A percentile compares a stretch with the other conserved stretches of the same genome.
phyloP scores from a whole-genome alignment of 2,329 filamentous ascomycete genomes.

The Verticillium isaacii region DNA sequence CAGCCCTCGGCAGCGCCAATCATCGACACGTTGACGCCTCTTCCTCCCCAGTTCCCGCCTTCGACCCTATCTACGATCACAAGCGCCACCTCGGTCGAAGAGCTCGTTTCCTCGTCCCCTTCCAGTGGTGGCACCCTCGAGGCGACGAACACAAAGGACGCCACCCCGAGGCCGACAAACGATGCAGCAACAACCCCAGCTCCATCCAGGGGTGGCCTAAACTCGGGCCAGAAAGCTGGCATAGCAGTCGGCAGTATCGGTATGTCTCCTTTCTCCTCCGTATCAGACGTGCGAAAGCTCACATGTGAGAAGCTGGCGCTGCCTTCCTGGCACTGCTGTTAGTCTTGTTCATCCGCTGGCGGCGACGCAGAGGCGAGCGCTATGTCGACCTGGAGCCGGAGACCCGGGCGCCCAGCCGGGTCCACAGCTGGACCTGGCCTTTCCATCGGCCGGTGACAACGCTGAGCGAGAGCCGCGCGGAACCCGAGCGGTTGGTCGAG shows the following conservation, averaged over 20 bases:
- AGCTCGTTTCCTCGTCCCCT: background rate
- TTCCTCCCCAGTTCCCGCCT: background rate
- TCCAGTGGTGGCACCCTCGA: background rate
- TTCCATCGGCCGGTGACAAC: background rate
- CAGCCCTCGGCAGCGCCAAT: background rate
- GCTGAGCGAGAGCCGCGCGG: background rate
- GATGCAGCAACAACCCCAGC: background rate
- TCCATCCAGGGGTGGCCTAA: background rate
- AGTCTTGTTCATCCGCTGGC: background rate
- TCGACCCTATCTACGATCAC: background rate
- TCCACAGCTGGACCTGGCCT: background rate
- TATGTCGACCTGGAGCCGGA: background rate
- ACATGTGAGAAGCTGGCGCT: background rate
- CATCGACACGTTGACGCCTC: background rate
- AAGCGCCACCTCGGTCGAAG: background rate
- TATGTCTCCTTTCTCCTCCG: background rate
- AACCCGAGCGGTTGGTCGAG: background rate
- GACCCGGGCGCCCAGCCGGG: background rate
- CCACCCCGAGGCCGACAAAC: background rate
- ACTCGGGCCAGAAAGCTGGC: background rate
- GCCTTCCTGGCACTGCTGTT: background rate
- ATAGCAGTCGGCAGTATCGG: background rate
- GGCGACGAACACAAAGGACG: background rate
- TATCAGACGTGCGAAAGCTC: background rate
- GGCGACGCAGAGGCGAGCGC: background rate